A percentile compares a stretch with the other conserved stretches of the same genome.
phyloP scores from a whole-genome alignment of 208 protist species.

The Acanthamoeba royreba region DNA sequence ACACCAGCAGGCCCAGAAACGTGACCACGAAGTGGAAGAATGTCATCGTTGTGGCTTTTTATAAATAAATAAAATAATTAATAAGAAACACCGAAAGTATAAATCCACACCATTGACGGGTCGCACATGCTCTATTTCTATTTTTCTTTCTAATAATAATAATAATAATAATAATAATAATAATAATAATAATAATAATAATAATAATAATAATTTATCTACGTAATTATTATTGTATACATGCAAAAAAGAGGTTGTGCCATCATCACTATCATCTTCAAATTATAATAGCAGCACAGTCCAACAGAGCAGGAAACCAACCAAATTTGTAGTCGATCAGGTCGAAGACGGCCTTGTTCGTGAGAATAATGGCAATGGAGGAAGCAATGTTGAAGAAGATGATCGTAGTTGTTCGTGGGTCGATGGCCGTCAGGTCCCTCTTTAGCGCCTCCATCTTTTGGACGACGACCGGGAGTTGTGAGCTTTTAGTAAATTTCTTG shows the following conservation, averaged over 20 bases:
- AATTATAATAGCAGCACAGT: too few relatives aligned
- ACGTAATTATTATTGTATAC: neutral
- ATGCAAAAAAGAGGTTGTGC: neutral
- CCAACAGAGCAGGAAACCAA: neutral
- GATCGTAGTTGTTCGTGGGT: neutral
- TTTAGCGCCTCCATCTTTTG: neutral
- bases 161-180: too few relatives aligned
- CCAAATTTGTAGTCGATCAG: conserved; percentile 39
- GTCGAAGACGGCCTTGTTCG: conserved; percentile 63
- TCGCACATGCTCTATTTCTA: too few relatives aligned
- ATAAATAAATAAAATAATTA: neutral
- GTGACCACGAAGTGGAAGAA: conserved; percentile 66
- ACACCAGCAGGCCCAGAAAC: conserved; percentile 41
- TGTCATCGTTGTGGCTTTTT: conserved; percentile 52
- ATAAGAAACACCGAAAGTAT: neutral
- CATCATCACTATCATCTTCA: neutral
- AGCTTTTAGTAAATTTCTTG: too few relatives aligned
- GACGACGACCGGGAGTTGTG: too few relatives aligned
- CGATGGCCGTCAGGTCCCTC: conserved; percentile 5
- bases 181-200: too few relatives aligned
- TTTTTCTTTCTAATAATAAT: too few relatives aligned
- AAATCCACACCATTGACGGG: neutral
- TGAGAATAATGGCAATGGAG: conserved; percentile 55
- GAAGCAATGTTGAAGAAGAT: conserved; percentile 57
- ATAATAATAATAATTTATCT: too few relatives aligned